phyloP scores from a whole-genome alignment of 495 filamentous ascomycete species.

The Hypoxylon perforatum region DNA sequence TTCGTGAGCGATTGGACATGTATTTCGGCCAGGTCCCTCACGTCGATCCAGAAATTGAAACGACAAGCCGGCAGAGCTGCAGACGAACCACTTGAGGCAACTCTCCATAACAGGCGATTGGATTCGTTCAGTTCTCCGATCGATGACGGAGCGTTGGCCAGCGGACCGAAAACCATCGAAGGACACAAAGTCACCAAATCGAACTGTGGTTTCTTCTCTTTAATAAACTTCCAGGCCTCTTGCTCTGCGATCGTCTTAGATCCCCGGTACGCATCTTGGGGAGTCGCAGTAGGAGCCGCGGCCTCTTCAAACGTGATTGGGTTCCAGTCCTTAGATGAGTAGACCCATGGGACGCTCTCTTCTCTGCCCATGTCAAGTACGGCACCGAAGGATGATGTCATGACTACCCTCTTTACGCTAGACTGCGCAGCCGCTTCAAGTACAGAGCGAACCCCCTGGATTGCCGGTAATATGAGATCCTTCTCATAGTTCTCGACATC shows the following conservation, averaged over 20 bases:
- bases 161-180: conserved; percentile 10
- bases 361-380: conserved; percentile 56
- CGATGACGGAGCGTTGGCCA: not conserved
- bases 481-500: not conserved
- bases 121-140: conserved; percentile 1
- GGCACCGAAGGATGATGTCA: conserved; percentile 78
- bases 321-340: conserved; percentile 75
- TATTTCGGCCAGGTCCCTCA: conserved; percentile 7
- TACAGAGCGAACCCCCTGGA: not conserved
- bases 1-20: not conserved
- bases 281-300: conserved; percentile 52
- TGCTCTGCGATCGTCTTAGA: conserved; percentile 63
- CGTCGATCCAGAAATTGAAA: conserved; percentile 13
- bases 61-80: not conserved
- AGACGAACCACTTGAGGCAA: conserved; percentile 1
- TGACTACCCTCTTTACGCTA: conserved; percentile 73
- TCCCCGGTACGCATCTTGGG: conserved; percentile 6
- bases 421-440: not conserved
- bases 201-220: conserved; percentile 59
- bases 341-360: conserved; percentile 45
- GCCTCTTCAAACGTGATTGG: conserved; percentile 74
- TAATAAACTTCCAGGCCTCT: conserved; percentile 61
- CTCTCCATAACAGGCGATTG: not conserved
- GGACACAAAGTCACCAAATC: conserved; percentile 38
- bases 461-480: not conserved